Evolutionary conservation across 2,329 filamentous ascomycete species (phyloP).

Genomic region (Botrytis galanthina): DNA sequence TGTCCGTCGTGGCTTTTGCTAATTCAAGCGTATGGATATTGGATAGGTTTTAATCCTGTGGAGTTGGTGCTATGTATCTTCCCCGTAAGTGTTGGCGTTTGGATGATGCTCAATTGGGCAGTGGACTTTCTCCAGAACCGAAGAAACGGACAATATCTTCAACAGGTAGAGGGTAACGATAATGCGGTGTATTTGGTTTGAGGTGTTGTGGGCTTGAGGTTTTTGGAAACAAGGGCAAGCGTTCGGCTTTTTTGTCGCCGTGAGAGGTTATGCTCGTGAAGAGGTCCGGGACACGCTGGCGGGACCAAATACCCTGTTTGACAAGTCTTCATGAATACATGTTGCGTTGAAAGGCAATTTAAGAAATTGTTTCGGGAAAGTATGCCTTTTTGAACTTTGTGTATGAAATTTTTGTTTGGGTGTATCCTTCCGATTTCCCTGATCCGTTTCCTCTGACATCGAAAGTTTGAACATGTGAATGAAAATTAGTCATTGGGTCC

Average conservation of each 20-base stretch:
- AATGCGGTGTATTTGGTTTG: background rate
- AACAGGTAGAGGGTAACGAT: background rate
- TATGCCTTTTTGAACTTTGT: background rate
- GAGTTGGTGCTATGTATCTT: constrained; percentile 3
- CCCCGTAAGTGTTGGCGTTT: background rate
- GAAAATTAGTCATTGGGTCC: background rate
- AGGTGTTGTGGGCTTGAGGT: too few relatives aligned
- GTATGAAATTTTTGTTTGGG: background rate
- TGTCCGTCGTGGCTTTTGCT: background rate
- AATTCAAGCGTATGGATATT: background rate
- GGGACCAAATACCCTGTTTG: background rate
- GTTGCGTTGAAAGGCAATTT: background rate
- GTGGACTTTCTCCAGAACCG: background rate
- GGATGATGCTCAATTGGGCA: background rate
- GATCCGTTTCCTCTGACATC: too few relatives aligned
- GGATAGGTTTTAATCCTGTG: background rate
- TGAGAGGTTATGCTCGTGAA: background rate
- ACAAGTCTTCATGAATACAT: background rate
- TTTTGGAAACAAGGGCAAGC: background rate
- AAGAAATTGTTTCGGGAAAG: background rate
- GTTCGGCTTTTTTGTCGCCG: background rate
- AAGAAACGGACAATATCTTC: background rate
- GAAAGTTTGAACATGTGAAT: background rate
- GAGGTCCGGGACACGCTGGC: background rate
- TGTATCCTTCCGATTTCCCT: background rate